Evolutionary conservation across 305 asterid genomes (phyloP), one percentile per base, ranked within the genome.

Genomic region (Fraxinus sp.): DNA sequence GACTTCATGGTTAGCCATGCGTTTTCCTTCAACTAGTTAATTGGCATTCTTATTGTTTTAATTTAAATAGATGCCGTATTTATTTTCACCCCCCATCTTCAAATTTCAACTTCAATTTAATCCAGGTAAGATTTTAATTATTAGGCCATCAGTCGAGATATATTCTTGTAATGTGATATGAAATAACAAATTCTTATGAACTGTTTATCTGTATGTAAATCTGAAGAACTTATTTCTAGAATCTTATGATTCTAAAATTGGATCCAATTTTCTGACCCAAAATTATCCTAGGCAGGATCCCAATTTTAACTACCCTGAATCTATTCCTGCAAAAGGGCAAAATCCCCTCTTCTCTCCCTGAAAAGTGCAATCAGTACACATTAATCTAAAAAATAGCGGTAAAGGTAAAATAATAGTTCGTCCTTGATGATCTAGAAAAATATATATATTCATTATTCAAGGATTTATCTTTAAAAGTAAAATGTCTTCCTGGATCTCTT

Each of bases 11-110:
- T 22, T 64, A 64, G 16, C 35, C 35, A 62, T 8, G 26, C 72
- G 10, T 20, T 62, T 64, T 64, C 72, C 33, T 64, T 22, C 72
- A 64, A 64, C 72, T 20, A 3, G 72, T 22, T 64, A 22, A 22
- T 22, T 20, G 28, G 32, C 32, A 62, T 18, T 62, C 22, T 62
- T 62, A 62, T 62, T 22, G 14, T 62, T 62, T 22, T 64, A 64
- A 64, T 22, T 64, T 22, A 64, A 24, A 49, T 14, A 26, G 72
- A 64, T 22, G 32, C 72, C 28, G 1, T n/a, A 55, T 55, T 55
- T 64, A 64, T 64, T 64, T 64, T 64, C 32, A 22, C 72, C 72
- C 71, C 72, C 72, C 72, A 8, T 24, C 72, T 64, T 64, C 72
- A 24, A 22, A 64, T 24, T 64, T 64, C 32, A 4, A 24, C 72